Evolutionary conservation across 176 grass and related monocot species (phyloP).

Genomic region (Melocanna baccifera): DNA sequence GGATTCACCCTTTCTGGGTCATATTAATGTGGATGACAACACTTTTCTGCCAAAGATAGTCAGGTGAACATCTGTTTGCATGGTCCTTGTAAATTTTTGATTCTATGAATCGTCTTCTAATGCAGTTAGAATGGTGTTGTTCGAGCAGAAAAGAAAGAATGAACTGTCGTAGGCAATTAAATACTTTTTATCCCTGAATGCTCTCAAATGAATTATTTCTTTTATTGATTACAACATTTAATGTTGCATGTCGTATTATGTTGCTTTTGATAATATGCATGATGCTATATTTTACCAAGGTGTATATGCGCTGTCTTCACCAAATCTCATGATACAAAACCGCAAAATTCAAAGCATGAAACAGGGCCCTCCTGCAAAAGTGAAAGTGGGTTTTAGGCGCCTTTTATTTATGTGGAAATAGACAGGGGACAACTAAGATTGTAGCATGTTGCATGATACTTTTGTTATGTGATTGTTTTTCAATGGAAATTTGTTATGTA

Average conservation of each 20-base stretch:
- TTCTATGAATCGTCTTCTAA: background rate
- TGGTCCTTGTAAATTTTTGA: background rate
- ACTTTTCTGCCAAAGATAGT: constrained; percentile 1
- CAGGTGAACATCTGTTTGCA: constrained; percentile 39
- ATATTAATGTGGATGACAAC: constrained; percentile 2
- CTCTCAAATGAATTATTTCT: background rate
- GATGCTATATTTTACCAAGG: background rate
- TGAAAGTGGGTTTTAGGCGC: background rate
- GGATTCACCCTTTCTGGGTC: constrained; percentile 49
- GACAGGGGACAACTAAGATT: background rate
- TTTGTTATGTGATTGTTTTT: background rate
- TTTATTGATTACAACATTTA: background rate
- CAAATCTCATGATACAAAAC: background rate
- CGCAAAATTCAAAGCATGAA: background rate
- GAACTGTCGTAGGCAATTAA: background rate
- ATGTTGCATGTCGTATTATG: background rate
- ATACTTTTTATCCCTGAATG: background rate
- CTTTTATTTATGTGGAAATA: background rate
- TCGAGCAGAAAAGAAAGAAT: background rate
- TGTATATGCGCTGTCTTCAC: background rate
- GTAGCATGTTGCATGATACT: background rate
- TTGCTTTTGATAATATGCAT: background rate
- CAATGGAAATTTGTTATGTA: background rate
- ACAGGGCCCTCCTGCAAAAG: background rate
- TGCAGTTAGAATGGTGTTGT: background rate